A percentile compares a stretch with the other conserved stretches of the same genome.
Conservation (phyloP, 2,329 filamentous ascomycete genomes). For the Xylariomycetidae sp. region DNA sequence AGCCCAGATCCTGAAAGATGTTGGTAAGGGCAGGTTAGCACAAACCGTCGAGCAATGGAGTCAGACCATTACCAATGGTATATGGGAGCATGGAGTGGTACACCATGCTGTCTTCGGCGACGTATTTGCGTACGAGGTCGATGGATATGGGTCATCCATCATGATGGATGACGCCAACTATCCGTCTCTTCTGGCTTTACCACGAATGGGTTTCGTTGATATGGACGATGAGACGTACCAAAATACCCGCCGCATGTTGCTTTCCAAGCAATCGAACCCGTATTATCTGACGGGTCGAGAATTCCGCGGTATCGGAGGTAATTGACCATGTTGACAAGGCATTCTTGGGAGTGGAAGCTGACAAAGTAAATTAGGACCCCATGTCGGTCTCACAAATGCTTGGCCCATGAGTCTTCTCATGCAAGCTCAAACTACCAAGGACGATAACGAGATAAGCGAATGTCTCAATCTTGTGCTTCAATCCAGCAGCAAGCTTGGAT, state of each 20-base stretch:
- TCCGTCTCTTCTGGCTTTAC: conserved; percentile 72
- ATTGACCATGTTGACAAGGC: conserved; percentile 10
- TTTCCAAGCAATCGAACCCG: conserved; percentile 72
- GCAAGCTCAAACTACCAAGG: conserved; percentile 80
- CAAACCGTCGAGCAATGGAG: conserved; percentile 53
- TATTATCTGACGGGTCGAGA: conserved; percentile 74
- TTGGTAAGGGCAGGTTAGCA: conserved; percentile 47
- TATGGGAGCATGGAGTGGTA: conserved; percentile 81
- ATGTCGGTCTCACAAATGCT: conserved; percentile 79
- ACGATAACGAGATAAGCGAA: conserved; percentile 73
- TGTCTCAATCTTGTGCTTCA: conserved; percentile 70
- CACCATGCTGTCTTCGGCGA: conserved; percentile 67
- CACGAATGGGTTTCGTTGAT: conserved; percentile 69
- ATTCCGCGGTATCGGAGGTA: conserved; percentile 86
- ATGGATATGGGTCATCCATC: conserved; percentile 76
- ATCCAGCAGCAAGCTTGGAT: conserved; percentile 67
- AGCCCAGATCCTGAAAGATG: conserved; percentile 59
- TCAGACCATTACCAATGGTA: conserved; percentile 62
- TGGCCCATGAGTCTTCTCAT: conserved; percentile 96
- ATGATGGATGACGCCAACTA: conserved; percentile 90
- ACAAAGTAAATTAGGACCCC: conserved; percentile 38
- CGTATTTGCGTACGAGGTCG: conserved; percentile 83
- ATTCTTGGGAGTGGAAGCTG: conserved; percentile 1
- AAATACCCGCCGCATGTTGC: conserved; percentile 76
- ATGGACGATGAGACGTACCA: conserved; percentile 65